These are phyloP conservation scores for Calonectria pauciramosa DNA, from an alignment of 2,329 filamentous ascomycete genomes.

Conservation along the genomic window DNA sequence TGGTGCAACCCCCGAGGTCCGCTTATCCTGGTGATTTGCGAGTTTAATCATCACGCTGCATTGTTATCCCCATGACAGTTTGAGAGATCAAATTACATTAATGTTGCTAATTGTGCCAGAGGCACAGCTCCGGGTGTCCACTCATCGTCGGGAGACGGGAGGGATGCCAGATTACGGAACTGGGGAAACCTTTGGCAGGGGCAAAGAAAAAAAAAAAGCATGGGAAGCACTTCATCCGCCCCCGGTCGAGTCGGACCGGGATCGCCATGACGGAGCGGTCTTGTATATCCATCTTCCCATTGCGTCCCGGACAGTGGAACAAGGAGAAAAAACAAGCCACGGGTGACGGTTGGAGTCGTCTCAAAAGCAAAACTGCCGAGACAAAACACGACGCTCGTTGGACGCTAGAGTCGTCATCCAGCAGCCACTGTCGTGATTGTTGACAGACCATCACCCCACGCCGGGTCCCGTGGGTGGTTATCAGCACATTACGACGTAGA, in stretches of 20 bases:
- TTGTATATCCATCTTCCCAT: background rate
- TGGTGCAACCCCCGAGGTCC: conserved; percentile 5
- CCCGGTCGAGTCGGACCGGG: conserved; percentile 1
- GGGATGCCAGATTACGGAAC: conserved; percentile 22
- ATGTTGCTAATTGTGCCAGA: background rate
- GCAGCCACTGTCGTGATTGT: conserved; percentile 10
- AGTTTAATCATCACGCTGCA: background rate
- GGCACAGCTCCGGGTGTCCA: background rate
- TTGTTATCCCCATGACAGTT: background rate
- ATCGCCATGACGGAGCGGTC: background rate
- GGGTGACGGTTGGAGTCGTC: background rate
- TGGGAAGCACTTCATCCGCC: background rate
- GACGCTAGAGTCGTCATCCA: conserved; percentile 20
- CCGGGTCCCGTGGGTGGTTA: conserved; percentile 22
- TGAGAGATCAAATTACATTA: background rate
- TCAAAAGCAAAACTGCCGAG: background rate
- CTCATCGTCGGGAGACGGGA: background rate
- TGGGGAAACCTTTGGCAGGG: conserved; percentile 15
- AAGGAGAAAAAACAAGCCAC: background rate
- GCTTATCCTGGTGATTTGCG: conserved; percentile 14
- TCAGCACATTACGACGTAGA: conserved; percentile 20
- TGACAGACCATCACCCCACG: conserved; percentile 24
- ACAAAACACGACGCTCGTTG: background rate
- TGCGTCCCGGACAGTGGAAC: background rate
- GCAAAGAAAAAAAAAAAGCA: background rate